These are phyloP conservation scores for Chiua sp. DNA, from an alignment of 1,284 basidiomycete genomes.

Conservation along the genomic window DNA sequence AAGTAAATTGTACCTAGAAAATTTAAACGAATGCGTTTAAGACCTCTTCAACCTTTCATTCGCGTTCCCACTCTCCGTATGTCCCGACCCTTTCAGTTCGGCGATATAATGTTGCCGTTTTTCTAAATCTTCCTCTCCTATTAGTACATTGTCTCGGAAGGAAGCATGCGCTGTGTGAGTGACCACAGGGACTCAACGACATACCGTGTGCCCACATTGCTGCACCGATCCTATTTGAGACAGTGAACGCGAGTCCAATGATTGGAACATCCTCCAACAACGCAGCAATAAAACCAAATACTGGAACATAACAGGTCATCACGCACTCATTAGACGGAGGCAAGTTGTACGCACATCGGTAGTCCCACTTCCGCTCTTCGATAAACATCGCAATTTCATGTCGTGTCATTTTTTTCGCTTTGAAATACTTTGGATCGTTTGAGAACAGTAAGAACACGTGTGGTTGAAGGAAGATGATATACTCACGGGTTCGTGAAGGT, in stretches of 20 bases:
- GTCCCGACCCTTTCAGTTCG: no score
- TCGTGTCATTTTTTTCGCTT: conserved; percentile 78
- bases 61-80: no score
- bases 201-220: conserved; percentile 90
- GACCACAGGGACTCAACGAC: conserved; percentile 14
- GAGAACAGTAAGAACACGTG: background rate
- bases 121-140: no score
- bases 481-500: conserved; percentile 71
- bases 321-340: no score
- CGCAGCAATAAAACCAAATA: conserved; percentile 82
- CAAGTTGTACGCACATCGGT: conserved; percentile 57
- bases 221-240: conserved; percentile 87
- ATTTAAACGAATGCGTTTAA: no score
- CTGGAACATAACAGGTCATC: conserved; percentile 40
- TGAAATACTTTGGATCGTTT: conserved; percentile 67
- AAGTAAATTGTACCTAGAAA: no score
- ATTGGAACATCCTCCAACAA: conserved; percentile 81
- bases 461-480: background rate
- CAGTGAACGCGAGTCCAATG: conserved; percentile 76
- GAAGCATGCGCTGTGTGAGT: no score
- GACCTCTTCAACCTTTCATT: no score
- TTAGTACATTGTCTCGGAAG: no score
- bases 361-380: conserved; percentile 88
- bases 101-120: no score
- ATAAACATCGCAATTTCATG: conserved; percentile 75